Conservation (phyloP, 208 protist genomes). For the Leishmania tarentolae region DNA sequence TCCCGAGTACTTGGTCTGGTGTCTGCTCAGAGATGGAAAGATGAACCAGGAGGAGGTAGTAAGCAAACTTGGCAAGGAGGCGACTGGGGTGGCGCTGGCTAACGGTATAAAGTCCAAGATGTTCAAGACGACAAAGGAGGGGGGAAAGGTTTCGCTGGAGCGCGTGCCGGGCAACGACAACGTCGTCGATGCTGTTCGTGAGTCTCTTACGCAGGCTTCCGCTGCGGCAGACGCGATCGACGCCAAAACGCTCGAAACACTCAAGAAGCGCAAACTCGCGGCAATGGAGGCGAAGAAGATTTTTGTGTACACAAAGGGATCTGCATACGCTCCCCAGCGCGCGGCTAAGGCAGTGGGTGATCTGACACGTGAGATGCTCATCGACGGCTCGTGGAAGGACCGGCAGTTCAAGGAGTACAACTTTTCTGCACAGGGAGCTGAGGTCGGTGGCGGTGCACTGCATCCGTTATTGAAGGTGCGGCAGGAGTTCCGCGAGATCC, state of each 20-base stretch:
- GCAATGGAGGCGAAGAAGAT: slow-evolving; percentile 74
- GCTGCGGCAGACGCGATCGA: slow-evolving; percentile 38
- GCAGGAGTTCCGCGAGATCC: slow-evolving; percentile 98
- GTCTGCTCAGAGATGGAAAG: slow-evolving; percentile 42
- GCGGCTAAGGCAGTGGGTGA: slow-evolving; percentile 84
- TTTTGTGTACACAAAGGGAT: slow-evolving; percentile 84
- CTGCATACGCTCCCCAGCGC: slow-evolving; percentile 65
- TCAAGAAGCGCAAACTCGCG: slow-evolving; percentile 95
- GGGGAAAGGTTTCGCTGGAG: slow-evolving; percentile 50
- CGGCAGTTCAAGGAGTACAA: slow-evolving; percentile 98
- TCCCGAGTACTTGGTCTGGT: slow-evolving; percentile 88
- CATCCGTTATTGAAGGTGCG: slow-evolving; percentile 99
- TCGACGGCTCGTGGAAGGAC: slow-evolving; percentile 93
- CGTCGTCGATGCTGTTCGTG: slow-evolving; percentile 45
- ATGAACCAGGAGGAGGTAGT: slow-evolving; percentile 55
- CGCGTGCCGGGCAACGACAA: slow-evolving; percentile 37
- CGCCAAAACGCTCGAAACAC: slow-evolving; percentile 67
- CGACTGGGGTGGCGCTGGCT: slow-evolving; percentile 73
- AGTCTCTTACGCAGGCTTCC: slow-evolving; percentile 38
- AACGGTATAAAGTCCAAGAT: slow-evolving; percentile 95
- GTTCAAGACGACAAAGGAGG: slow-evolving; percentile 88
- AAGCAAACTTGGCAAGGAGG: slow-evolving; percentile 61
- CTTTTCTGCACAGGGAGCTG: slow-evolving; percentile 91
- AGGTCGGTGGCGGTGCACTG: slow-evolving; percentile 92
- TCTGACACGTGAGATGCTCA: slow-evolving; percentile 95